These are phyloP conservation scores for Tetracladium maxilliforme DNA, from an alignment of 2,329 filamentous ascomycete species.

Conservation along the genomic window DNA sequence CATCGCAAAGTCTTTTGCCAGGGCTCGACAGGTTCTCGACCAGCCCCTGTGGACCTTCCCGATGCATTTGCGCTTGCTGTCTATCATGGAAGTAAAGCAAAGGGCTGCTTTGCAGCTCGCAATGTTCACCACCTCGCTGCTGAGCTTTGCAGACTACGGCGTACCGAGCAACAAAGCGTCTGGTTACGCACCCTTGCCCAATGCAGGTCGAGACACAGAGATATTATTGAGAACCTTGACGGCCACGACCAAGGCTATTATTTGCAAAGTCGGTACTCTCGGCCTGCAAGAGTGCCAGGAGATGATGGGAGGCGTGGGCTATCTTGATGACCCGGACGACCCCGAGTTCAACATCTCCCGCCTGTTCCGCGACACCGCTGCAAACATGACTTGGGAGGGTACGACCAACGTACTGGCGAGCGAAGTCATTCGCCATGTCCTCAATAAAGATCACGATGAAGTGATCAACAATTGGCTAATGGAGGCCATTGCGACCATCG, in stretches of 20 bases:
- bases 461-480: conserved; percentile 3
- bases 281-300: conserved; percentile 21
- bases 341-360: conserved; percentile 4
- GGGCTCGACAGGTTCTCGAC: conserved; percentile 18
- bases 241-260: conserved; percentile 16
- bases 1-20: conserved; percentile 23
- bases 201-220: conserved; percentile 14
- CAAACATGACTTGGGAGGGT: conserved; percentile 5
- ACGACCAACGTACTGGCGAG: conserved; percentile 4
- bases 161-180: conserved; percentile 13
- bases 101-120: conserved; percentile 18
- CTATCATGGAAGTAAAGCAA: conserved; percentile 21
- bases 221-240: conserved; percentile 4
- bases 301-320: conserved; percentile 20
- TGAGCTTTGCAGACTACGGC: conserved; percentile 16
- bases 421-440: conserved; percentile 3
- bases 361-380: conserved; percentile 3
- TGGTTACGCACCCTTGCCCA: conserved; percentile 16
- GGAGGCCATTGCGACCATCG: conserved; percentile 3
- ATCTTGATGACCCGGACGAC: conserved; percentile 17
- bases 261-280: conserved; percentile 15
- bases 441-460: conserved; percentile 5
- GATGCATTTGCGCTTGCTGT: conserved; percentile 22
- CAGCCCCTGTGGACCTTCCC: conserved; percentile 20
- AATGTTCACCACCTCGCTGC: conserved; percentile 18